Base-by-base conservation (phyloP, 331 rosid species). In the Acacia concinna region DNA sequence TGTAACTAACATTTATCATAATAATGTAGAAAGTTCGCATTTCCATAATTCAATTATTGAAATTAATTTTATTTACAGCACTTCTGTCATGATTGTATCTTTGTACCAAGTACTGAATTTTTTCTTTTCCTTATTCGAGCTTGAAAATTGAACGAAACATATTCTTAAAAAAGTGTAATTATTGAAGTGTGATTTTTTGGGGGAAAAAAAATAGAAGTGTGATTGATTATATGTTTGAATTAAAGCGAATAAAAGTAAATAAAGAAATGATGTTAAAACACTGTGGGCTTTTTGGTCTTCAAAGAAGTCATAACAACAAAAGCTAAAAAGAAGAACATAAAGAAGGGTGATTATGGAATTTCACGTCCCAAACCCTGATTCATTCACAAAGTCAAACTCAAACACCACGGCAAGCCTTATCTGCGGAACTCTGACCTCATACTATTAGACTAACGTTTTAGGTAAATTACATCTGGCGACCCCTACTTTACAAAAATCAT, bases 371-470 rank as follows among this genome's bases (percentile, higher is more conserved):
- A 27, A 11, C 54, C 52, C 54, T 23, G 12, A 5, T 38, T 21
- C 51, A 67, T 51, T 15, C 10, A 20, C 23, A 6, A 49, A 37
- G 3, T 17, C 63, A 23, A 68, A 37, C 73, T 31, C 41, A 63
- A 32, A 14, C 25, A 2, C 69, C 41, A 17, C 11, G 37, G n/a
- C 35, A 17, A 18, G n/a, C 57, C 65, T 76, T 79, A 20, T 64
- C 32, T 59, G 75, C 44, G 20, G 72, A 38, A 4, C 81, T 52
- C 68, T 78, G 67, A 78, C 84, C 76, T 64, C 67, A 74, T 31
- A 32, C 2, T 6, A 60, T 27, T 14, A 5, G n/a, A 13, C 37
- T 6, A 14, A 59, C 20, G 0, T 13, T 11, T 27, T 4, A 14
- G 3, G 8, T 13, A 12, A 59, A 59, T 59, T 3, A 27, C 66